Base-by-base conservation (phyloP, 2,329 filamentous ascomycete species). In the Dactylellina leptospora region DNA sequence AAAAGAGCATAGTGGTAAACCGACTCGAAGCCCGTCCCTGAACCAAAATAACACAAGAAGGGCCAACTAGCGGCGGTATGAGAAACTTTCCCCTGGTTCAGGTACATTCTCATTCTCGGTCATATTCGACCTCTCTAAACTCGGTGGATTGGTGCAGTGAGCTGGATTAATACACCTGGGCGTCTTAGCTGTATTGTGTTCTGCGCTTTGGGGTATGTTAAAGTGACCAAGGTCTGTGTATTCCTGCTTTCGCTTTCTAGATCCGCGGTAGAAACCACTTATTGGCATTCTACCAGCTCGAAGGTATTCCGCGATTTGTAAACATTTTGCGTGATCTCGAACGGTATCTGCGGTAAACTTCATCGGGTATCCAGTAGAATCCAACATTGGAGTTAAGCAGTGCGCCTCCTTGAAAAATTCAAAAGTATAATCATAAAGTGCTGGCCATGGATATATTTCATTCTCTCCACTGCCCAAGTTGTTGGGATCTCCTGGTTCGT, bases 341-440 rank as follows among this genome's bases (percentile, higher is more conserved):
- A 58, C 23, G 1, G 13, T 40, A 28, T 66, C 61, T 5, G 51
- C 28, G 0, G 53, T 58, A 44, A 66, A 66, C 11, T 66, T 33
- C 1, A 56, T 11, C 16, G 51, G 30, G 0, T 28, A 16, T 2
- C 28, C 40, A 3, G 30, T 23, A 9, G 6, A 13, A 40, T 66
- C 61, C 3, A 33, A n/a, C 51, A 51, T 58, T 1, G 61, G 61
- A 1, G 23, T 58, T 0, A 50, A 11, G 18, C 61, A 66, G 8
- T 44, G 33, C 3, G 38, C 30, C 4, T 66, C 61, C 4, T 4
- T 36, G 44, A 51, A 66, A n/a, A 56, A 66, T 27, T 66, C 51
- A 28, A 58, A 66, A 16, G 53, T 66, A 20, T 66, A 66, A 18
- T 58, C 44, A 25, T 47, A 66, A 20, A 28, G 33, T 3, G 8